Base-by-base conservation (phyloP, 106 monocot species). In the Ottelia alismoides region DNA sequence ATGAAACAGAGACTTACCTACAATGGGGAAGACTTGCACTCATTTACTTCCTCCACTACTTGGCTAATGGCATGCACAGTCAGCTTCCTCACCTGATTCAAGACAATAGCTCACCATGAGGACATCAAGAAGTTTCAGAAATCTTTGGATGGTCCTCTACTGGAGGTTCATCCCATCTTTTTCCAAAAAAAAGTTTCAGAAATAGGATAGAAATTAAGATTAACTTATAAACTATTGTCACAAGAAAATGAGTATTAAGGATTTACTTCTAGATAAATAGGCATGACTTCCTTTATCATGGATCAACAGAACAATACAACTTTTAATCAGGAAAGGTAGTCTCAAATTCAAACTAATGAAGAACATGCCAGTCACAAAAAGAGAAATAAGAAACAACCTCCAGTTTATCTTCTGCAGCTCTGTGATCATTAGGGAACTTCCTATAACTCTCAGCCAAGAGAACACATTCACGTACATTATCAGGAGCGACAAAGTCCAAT, bases 401-500 rank as follows among this genome's bases (percentile, higher is more conserved):
- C 0, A 88, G 67, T 40, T 87, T 93, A 31, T 93, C 92, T 65
- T 87, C 83, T 43, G 80, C 80, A 20, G 83, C 92, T 25, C 62
- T 69, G 65, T 93, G 92, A 45, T 75, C 61, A 1, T 52, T 66
- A 23, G 93, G 93, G 62, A 93, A 87, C 20, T 45, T 18, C 3
- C 87, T 74, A 54, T 84, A 80, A 49, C 84, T 77, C 61, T 80
- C 77, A n/a, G 87, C 83, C 65, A 93, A 53, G n/a, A 59, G 53
- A 45, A 81, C 51, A 52, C 87, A 93, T 52, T 87, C 83, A 23
- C 26, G 20, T 25, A 93, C 53, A 65, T 83, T 93, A 57, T 93
- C 92, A 20, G 92, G 92, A 3, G 92, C 87, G 20, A 93, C 92
- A 30, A 93, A 93, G 65, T 88, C 93, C 0, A 87, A 20, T 11